Evolutionary conservation across 2,329 filamentous ascomycete species (phyloP).

Genomic region (Alternaria arbusti): DNA sequence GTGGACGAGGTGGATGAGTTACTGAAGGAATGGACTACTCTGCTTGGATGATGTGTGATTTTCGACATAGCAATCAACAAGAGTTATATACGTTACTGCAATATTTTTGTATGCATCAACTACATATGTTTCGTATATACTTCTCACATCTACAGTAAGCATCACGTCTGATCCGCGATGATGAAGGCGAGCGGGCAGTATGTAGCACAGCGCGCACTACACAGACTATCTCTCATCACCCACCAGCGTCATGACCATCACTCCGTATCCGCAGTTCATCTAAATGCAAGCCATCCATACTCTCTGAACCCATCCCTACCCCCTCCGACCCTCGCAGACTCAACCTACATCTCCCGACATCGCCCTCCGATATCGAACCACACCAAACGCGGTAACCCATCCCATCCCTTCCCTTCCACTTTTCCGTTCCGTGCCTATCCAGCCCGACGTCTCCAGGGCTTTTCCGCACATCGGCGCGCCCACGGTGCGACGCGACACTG

Average conservation of each 20-base stretch:
- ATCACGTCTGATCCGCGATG: no score
- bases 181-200: no score
- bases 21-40: constrained; percentile 30
- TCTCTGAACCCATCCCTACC: background rate
- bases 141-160: no score
- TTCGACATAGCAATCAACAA: background rate
- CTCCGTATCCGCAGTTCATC: no score
- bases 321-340: background rate
- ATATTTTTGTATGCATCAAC: no score
- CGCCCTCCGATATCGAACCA: constrained; percentile 2
- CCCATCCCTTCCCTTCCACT: background rate
- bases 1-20: constrained; percentile 29
- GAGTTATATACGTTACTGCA: no score
- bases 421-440: background rate
- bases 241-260: background rate
- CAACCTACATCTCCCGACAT: background rate
- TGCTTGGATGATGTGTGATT: background rate
- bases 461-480: background rate
- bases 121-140: no score
- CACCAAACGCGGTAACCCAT: background rate
- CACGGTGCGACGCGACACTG: background rate
- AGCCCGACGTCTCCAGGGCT: background rate
- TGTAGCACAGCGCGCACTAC: no score
- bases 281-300: no score
- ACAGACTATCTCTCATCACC: no score